Evolutionary conservation across 495 filamentous ascomycete genomes (phyloP).

Genomic region (Neurospora africana): DNA sequence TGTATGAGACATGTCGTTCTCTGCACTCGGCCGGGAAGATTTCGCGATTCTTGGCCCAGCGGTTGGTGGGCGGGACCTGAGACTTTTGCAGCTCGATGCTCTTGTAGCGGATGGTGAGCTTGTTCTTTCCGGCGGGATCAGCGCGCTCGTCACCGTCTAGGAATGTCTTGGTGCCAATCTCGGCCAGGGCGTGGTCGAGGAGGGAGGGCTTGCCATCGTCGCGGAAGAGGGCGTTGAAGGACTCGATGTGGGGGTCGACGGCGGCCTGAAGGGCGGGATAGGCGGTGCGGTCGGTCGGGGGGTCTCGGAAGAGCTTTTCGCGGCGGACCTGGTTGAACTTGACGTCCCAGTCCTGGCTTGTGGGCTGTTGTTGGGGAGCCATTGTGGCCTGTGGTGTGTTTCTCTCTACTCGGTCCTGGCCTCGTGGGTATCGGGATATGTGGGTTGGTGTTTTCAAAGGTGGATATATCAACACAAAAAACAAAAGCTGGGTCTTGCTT

Average conservation of each 20-base stretch:
- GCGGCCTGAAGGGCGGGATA: conserved; percentile 78
- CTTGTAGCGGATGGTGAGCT: conserved; percentile 59
- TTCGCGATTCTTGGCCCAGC: conserved; percentile 66
- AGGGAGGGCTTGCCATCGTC: conserved; percentile 49
- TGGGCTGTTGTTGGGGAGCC: conserved; percentile 32
- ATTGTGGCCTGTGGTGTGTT: conserved; percentile 32
- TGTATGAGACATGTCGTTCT: conserved; percentile 86
- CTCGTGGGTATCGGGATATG: neutral
- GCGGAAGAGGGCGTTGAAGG: conserved; percentile 89
- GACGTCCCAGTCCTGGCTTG: conserved; percentile 63
- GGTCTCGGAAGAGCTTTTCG: conserved; percentile 77
- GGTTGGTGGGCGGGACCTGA: conserved; percentile 64
- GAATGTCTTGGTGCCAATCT: conserved; percentile 83
- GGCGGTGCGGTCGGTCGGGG: conserved; percentile 75
- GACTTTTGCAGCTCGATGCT: conserved; percentile 72
- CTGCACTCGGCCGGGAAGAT: conserved; percentile 89
- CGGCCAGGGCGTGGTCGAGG: conserved; percentile 64
- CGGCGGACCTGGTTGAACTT: conserved; percentile 71
- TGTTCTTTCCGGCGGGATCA: conserved; percentile 50
- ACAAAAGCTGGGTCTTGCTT: neutral
- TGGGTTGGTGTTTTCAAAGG: neutral
- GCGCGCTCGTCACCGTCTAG: conserved; percentile 62
- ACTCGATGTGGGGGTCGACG: conserved; percentile 81
- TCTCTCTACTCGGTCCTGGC: neutral
- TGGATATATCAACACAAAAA: neutral